Base-by-base conservation (phyloP, 2,329 filamentous ascomycete genomes). In the Chaetomium olivaceum region DNA sequence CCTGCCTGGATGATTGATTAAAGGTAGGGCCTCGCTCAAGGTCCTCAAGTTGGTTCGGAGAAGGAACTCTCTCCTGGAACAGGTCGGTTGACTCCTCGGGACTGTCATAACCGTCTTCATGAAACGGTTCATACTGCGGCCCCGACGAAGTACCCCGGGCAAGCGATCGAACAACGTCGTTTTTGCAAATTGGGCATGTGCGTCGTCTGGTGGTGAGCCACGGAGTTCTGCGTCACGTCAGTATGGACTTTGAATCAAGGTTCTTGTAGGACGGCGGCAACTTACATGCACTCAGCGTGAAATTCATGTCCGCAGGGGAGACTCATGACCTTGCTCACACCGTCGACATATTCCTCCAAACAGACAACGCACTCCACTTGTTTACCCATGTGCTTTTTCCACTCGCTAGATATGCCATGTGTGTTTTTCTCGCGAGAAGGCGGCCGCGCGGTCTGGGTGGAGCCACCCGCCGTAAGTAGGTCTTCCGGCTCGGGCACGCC, bases 121-220 rank as follows among this genome's bases (percentile, higher is more conserved):
- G 81, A 66, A 85, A 86, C 1, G 82, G 78, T 55, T 85, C 84
- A 65, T 86, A 85, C 36, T 82, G 78, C 19, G 83, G 83, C 50
- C 78, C 80, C 2, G 82, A 84, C 6, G 82, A 77, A 16, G 81
- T 79, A 11, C 82, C 81, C 36, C 81, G 82, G 21, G 87, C 84
- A 69, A 92, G 77, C 9, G 86, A 88, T 33, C 85, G 82, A 19
- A 99, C 94, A 43, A 99, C 95, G 75, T 99, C 95, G 58, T 93
- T 93, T 80, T 99, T 99, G 81, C 95, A 99, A 67, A 99, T 98
- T 0, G 95, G 95, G 73, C 95, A 99, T n/a, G 95, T 99, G 69
- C 95, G 89, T 69, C 95, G 90, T 58, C 94, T 89, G 19, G 93
- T 98, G 0, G 94, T 97, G 61, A 99, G 82, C 95, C 95, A 99